Percentiles rank a stretch among this genome's conserved stretches.
phyloP scores from a whole-genome alignment of 2,329 filamentous ascomycete species.

The Davidsoniella virescens region DNA sequence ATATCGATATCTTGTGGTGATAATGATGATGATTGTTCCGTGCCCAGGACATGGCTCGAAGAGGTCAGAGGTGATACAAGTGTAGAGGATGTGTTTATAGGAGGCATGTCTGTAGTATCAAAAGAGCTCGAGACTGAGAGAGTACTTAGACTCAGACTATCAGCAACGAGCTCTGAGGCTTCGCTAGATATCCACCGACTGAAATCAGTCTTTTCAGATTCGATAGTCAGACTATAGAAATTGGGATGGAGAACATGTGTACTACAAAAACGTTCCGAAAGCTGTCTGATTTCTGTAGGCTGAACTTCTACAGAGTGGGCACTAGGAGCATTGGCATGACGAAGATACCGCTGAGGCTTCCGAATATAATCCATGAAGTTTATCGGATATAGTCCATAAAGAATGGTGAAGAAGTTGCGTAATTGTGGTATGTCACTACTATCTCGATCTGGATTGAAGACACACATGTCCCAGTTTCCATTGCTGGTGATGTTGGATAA shows the following conservation, averaged over 20 bases:
- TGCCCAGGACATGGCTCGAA: too few relatives aligned
- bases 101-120: too few relatives aligned
- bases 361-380: conserved; percentile 79
- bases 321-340: conserved; percentile 52
- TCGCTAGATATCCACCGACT: conserved; percentile 68
- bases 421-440: conserved; percentile 50
- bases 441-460: conserved; percentile 45
- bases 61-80: too few relatives aligned
- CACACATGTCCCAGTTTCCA: conserved; percentile 46
- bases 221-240: conserved; percentile 63
- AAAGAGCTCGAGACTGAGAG: conserved; percentile 11
- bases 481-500: conserved; percentile 17
- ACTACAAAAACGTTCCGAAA: conserved; percentile 58
- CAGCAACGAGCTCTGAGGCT: conserved; percentile 61
- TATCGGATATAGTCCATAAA: conserved; percentile 70
- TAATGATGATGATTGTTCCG: too few relatives aligned
- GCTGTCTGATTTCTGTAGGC: conserved; percentile 57
- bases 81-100: too few relatives aligned
- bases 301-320: conserved; percentile 64
- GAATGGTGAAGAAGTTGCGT: conserved; percentile 60
- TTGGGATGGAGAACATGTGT: conserved; percentile 68
- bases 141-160: conserved; percentile 54
- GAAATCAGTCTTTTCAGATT: conserved; percentile 62
- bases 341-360: conserved; percentile 63
- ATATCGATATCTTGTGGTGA: too few relatives aligned